These are phyloP conservation scores for Salvia miltiorrhiza DNA, from an alignment of 257 asterid genomes.

Conservation along the genomic window DNA sequence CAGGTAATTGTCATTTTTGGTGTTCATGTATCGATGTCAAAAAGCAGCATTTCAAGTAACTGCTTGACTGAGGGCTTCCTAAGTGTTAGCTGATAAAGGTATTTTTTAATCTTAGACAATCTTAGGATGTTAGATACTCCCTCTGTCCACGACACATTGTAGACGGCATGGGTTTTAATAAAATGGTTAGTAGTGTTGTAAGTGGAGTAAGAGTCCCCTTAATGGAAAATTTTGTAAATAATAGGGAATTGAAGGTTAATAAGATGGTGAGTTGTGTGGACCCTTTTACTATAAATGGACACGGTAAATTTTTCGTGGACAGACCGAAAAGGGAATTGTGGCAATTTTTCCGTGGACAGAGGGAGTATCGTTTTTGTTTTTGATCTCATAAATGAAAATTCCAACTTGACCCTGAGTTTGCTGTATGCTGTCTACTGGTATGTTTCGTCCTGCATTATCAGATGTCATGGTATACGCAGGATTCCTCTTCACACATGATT, in stretches of 20 bases:
- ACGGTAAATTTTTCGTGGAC: too few species aligned
- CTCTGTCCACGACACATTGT: too few species aligned
- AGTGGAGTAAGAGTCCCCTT: too few species aligned
- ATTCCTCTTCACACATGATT: background rate
- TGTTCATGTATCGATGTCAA: background rate
- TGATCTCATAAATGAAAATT: background rate
- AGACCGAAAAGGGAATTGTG: too few species aligned
- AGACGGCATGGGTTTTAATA: too few species aligned
- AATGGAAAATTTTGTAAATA: too few species aligned
- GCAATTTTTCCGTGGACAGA: too few species aligned
- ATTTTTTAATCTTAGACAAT: background rate
- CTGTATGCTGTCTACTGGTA: background rate
- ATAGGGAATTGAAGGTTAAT: too few species aligned
- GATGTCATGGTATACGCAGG: background rate
- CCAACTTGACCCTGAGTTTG: background rate
- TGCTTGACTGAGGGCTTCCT: background rate
- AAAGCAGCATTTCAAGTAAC: background rate
- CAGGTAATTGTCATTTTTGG: conserved; percentile 46
- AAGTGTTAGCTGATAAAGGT: background rate
- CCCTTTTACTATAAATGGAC: too few species aligned
- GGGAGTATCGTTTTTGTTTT: background rate
- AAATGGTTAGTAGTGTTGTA: too few species aligned
- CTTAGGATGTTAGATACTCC: background rate
- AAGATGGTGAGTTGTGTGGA: too few species aligned
- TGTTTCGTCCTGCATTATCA: background rate